Percentiles rank a stretch among this genome's conserved stretches.
Evolutionary conservation across 306 rosid species (phyloP).

Genomic region (Citrullus amarus): DNA sequence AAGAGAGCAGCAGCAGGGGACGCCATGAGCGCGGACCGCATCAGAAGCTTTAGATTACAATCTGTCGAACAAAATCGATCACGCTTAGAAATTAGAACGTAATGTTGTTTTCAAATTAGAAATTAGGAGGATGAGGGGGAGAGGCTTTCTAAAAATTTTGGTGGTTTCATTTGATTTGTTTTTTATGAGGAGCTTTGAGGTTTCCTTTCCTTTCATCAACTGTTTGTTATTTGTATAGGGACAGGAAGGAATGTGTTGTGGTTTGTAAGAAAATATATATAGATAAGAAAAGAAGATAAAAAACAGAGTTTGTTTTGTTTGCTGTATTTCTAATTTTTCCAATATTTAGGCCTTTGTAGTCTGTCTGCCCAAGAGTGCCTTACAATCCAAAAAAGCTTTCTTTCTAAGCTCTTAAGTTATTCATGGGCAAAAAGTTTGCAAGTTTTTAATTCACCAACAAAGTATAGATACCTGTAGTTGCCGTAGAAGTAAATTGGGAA

Average conservation of each 20-base stretch:
- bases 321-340: not conserved
- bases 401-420: not conserved
- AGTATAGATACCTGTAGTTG: too few species aligned
- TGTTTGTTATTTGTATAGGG: not conserved
- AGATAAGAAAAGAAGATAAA: not conserved
- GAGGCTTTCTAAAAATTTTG: too few species aligned
- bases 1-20: not conserved
- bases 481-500: too few species aligned
- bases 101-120: too few species aligned
- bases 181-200: not conserved
- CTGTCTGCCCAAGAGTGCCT: not conserved
- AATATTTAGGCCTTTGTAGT: not conserved
- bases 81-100: not conserved
- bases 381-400: not conserved
- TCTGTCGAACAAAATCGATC: not conserved
- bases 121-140: too few species aligned
- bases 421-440: not conserved
- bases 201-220: not conserved
- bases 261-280: not conserved
- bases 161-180: too few species aligned
- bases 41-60: not conserved
- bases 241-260: not conserved
- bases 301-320: not conserved
- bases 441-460: too few species aligned
- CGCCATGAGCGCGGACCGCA: not conserved